Percentiles rank a stretch among this genome's conserved stretches.
These are phyloP conservation scores for Gloeostereum incarnatum DNA, from an alignment of 768 basidiomycete genomes.

Conservation along the genomic window DNA sequence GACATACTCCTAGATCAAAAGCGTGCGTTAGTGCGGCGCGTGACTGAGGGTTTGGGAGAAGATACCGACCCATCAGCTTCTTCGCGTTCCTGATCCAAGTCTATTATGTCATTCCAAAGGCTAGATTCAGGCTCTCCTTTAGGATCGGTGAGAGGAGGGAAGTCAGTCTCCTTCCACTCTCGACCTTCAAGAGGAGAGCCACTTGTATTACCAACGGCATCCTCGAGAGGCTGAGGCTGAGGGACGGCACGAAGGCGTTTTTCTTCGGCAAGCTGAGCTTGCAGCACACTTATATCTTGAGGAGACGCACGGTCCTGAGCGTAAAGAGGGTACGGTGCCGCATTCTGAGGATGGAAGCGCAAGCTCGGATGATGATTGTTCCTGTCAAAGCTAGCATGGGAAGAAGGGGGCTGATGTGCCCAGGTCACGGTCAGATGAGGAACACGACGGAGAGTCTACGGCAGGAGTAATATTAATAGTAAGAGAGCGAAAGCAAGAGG, in stretches of 20 bases:
- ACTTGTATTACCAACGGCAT: no score
- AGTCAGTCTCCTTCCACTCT: slow-evolving; percentile 25
- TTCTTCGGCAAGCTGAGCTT: no score
- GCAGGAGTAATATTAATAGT: slow-evolving; percentile 2
- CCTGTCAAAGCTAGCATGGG: slow-evolving; percentile 9
- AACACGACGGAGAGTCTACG: slow-evolving; percentile 60
- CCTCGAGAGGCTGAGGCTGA: no score
- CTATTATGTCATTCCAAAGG: slow-evolving; percentile 20
- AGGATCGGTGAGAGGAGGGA: slow-evolving; percentile 23
- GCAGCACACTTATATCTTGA: no score
- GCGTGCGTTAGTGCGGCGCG: no score
- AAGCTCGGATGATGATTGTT: slow-evolving; percentile 1
- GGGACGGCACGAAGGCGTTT: no score
- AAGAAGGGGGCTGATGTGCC: slow-evolving; percentile 52
- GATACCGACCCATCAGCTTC: no score
- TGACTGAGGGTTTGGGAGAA: no score
- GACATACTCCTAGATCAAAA: no score
- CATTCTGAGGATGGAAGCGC: slow-evolving; percentile 8
- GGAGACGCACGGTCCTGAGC: slow-evolving; percentile 16
- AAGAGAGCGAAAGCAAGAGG: not conserved
- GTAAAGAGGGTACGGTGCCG: slow-evolving; percentile 20
- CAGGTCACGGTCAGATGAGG: slow-evolving; percentile 71
- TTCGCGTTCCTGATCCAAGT: no score
- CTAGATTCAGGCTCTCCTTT: slow-evolving; percentile 15
- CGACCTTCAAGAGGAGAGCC: no score